Percentiles rank a stretch among this genome's conserved stretches.
Conservation (phyloP, 2,329 filamentous ascomycete genomes). For the Alternaria metachromatica region DNA sequence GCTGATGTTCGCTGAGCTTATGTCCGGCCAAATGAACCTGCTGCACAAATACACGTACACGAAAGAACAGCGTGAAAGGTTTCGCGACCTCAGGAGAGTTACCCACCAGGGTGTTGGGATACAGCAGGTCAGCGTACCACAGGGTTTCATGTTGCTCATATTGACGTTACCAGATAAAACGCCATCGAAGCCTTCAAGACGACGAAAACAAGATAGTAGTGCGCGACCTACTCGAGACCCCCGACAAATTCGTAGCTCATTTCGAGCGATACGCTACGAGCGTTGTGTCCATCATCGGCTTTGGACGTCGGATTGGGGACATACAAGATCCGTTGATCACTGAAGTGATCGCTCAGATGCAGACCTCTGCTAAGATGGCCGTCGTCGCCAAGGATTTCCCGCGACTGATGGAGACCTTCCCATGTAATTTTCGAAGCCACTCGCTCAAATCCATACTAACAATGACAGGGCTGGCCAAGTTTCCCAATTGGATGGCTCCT, state of each 20-base stretch:
- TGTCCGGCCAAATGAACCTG: conserved; percentile 42
- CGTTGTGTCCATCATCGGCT: conserved; percentile 63
- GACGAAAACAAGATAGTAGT: conserved; percentile 63
- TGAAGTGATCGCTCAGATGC: conserved; percentile 64
- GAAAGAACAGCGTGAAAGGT: conserved; percentile 34
- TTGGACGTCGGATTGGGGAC: conserved; percentile 59
- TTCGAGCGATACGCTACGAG: conserved; percentile 62
- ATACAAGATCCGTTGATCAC: conserved; percentile 64
- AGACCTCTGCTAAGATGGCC: conserved; percentile 61
- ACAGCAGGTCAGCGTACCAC: conserved; percentile 56
- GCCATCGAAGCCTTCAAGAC: conserved; percentile 64
- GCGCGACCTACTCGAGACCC: conserved; percentile 53
- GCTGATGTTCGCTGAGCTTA: conserved; percentile 53
- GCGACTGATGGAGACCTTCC: conserved; percentile 65
- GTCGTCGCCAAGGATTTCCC: conserved; percentile 61
- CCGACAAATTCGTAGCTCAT: conserved; percentile 59
- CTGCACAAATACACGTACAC: conserved; percentile 45
- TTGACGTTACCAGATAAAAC: conserved; percentile 17
- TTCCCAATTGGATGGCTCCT: conserved; percentile 57
- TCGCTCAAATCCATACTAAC: neutral
- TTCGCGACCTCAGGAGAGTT: conserved; percentile 39
- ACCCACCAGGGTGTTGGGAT: conserved; percentile 45
- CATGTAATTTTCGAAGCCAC: conserved; percentile 11
- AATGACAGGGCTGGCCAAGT: conserved; percentile 53
- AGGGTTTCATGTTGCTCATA: rapidly evolving